Evolutionary conservation across 1,284 basidiomycete species (phyloP).

Genomic region (Fomitopsis schrenkii): DNA sequence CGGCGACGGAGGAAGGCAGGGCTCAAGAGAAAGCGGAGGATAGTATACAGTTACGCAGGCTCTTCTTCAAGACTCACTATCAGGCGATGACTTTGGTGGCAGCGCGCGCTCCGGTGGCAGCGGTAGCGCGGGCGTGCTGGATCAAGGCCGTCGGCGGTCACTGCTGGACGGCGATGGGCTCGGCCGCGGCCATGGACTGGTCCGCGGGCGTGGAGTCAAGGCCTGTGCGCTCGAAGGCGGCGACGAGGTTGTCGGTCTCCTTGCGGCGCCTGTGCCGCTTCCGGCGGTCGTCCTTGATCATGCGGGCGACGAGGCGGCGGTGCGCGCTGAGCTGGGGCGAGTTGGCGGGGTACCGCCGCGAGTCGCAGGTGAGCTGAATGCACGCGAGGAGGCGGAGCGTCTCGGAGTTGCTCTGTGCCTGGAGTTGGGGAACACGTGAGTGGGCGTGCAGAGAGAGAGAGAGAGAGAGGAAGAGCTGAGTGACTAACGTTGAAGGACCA

Average conservation of each 20-base stretch:
- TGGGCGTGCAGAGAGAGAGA: neutral
- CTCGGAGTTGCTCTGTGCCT: slow-evolving; percentile 78
- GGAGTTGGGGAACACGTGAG: neutral
- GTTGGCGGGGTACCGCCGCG: slow-evolving; percentile 58
- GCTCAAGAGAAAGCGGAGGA: neutral
- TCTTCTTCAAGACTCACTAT: neutral
- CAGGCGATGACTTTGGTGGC: too few species aligned
- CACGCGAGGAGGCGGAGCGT: slow-evolving; percentile 73
- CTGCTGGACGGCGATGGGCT: neutral
- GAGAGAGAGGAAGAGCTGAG: neutral
- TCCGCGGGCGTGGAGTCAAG: slow-evolving; percentile 27
- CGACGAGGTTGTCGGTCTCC: slow-evolving; percentile 75
- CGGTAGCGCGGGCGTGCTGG: neutral
- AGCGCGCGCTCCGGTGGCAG: neutral
- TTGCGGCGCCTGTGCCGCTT: slow-evolving; percentile 73
- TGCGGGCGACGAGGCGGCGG: slow-evolving; percentile 65
- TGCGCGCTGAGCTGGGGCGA: slow-evolving; percentile 64
- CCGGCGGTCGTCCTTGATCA: slow-evolving; percentile 77
- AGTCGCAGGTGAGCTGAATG: slow-evolving; percentile 77
- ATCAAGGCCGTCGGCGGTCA: neutral
- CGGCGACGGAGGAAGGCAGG: slow-evolving; percentile 7
- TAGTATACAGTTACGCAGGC: slow-evolving; percentile 18
- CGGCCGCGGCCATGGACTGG: neutral
- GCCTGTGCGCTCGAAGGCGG: slow-evolving; percentile 66
- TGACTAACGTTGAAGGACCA: slow-evolving; percentile 73